phyloP scores from a whole-genome alignment of 2,329 filamentous ascomycete species.

The Fusarium ambrosium region DNA sequence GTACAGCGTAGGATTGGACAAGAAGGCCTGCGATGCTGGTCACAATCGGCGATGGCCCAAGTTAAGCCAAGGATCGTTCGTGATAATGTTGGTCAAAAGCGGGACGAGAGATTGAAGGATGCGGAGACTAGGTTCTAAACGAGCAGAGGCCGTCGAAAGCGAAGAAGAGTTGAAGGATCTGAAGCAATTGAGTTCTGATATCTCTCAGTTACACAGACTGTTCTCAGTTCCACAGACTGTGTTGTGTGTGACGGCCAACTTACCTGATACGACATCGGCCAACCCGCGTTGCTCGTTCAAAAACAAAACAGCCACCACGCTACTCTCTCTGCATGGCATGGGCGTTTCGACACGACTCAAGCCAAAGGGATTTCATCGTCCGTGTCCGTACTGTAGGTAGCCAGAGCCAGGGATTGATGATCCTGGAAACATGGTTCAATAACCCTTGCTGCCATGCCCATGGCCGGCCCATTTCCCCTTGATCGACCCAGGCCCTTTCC shows the following conservation, averaged over 20 bases:
- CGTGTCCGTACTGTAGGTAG: constrained; percentile 19
- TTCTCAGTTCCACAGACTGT: background rate
- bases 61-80: constrained; percentile 28
- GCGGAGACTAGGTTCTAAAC: constrained; percentile 8
- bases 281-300: background rate
- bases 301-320: background rate
- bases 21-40: background rate
- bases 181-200: constrained; percentile 4
- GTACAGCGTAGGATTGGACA: constrained; percentile 18
- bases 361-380: constrained; percentile 23
- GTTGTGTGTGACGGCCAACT: background rate
- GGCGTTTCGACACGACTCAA: constrained; percentile 30
- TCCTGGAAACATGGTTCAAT: constrained; percentile 26
- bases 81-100: constrained; percentile 34
- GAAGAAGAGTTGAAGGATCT: constrained; percentile 4
- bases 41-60: constrained; percentile 29
- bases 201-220: background rate
- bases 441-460: constrained; percentile 28
- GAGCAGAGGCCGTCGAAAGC: constrained; percentile 28
- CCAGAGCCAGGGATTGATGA: constrained; percentile 18
- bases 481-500: constrained; percentile 40
- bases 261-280: background rate
- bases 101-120: constrained; percentile 38
- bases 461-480: constrained; percentile 39
- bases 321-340: constrained; percentile 12